A percentile compares a stretch with the other conserved stretches of the same genome.
phyloP scores from a whole-genome alignment of 1,139 yeast genomes.

The Pichia sp. region DNA sequence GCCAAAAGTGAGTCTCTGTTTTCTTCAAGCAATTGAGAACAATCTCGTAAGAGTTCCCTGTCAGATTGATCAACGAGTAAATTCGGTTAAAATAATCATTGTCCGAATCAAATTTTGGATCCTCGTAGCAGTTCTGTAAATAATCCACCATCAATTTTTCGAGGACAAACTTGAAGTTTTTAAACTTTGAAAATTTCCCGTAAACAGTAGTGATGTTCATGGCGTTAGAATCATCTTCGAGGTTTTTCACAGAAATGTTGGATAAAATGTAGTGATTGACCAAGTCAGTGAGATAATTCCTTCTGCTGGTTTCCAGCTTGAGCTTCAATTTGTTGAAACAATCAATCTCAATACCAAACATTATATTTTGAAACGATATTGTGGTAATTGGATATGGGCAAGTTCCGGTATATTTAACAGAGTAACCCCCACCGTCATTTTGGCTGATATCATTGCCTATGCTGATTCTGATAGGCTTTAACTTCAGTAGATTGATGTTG shows the following conservation, averaged over 20 bases:
- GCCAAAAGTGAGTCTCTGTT: conserved; percentile 63
- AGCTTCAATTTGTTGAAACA: conserved; percentile 24
- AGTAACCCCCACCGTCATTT: conserved; percentile 5
- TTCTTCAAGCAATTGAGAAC: conserved; percentile 46
- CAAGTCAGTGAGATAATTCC: conserved; percentile 30
- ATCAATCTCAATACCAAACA: conserved; percentile 33
- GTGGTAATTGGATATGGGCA: conserved; percentile 33
- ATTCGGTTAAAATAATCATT: conserved; percentile 29
- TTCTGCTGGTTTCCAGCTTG: conserved; percentile 28
- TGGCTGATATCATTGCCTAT: conserved; percentile 28
- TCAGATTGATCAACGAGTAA: conserved; percentile 28
- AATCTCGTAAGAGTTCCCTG: conserved; percentile 33
- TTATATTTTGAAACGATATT: conserved; percentile 29
- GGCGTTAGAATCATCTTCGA: conserved; percentile 23
- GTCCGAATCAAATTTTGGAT: conserved; percentile 21
- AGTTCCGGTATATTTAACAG: conserved; percentile 29
- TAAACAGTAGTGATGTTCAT: conserved; percentile 28
- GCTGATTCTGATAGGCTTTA: conserved; percentile 27
- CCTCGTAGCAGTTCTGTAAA: conserved; percentile 31
- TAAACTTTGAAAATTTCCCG: conserved; percentile 28
- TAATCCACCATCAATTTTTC: conserved; percentile 33
- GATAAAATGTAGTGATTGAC: conserved; percentile 31
- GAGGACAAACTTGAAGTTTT: conserved; percentile 31
- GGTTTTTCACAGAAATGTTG: conserved; percentile 22
- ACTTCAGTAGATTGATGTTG: conserved; percentile 22